Base-by-base conservation (phyloP, 768 basidiomycete genomes). In the Saitozyma sp. region DNA sequence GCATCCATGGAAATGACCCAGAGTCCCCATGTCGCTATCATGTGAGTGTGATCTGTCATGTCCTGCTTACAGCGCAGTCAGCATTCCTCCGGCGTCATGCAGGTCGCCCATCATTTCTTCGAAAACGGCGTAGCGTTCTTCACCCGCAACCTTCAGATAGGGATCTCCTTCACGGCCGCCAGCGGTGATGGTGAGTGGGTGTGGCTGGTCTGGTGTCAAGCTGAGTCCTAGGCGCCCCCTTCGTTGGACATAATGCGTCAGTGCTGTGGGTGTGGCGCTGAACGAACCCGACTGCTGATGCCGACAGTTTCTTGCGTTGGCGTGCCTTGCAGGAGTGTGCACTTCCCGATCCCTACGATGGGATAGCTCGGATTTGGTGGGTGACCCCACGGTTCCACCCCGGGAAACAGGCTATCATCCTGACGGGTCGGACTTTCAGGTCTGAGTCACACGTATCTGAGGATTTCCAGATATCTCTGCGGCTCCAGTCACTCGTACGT, bases 51-150 rank as follows among this genome's bases (percentile, higher is more conserved):
- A 42, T 10, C 9, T 6, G 3, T 11, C 5, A 9, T n/a, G 41
- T 29, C 29, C 29, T 29, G 5, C 29, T 20, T 5, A 20, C 14
- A 37, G 54, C 9, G 13, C 4, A 39, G 37, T 19, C 92, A 93
- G 73, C 91, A 94, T 75, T 89, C 89, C 70, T 91, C 89, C 8
- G 89, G 91, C 70, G 91, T 93, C 68, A 91, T 92, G 88, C 90
- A 92, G 78, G 90, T 92, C 59, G 90, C 88, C 0, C 83, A 88
- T 77, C 88, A 91, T 78, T 93, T 89, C 80, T 92, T 94, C 71
- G 92, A 95, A 75, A 92, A 92, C 68, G 90, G 89, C 13, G 88
- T 93, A 64, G 86, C 92, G 11, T 88, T 88, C 78, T 93, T 95
- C 80, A 93, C 92, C 1, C 85, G 86, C 16, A 85, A 90, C 39